Base-by-base conservation (phyloP, 768 basidiomycete genomes). In the Aureoboletus auriporus region DNA sequence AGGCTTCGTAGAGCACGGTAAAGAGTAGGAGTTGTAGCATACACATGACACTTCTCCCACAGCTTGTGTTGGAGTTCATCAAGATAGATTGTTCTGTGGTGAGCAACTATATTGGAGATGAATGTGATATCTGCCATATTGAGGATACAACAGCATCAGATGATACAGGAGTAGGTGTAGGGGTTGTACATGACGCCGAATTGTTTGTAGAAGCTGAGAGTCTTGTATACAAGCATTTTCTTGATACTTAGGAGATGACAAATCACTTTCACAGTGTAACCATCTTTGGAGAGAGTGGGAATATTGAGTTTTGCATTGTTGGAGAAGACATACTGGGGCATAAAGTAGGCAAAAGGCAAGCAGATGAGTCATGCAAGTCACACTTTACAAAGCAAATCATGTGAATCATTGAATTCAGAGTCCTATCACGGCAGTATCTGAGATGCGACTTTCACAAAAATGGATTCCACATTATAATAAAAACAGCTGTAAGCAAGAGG, bases 281-380 rank as follows among this genome's bases (percentile, higher is more conserved):
- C 40, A 6, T 49, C 29, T 34, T 46, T 13, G n/a, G 3, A 49
- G 16, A 53, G 40, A 31, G 27, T 3, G 2, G 27, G 40, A 7
- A 53, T 53, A 2, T 35, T 6, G n/a, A 23, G 10, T 46, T 52
- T 52, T 29, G 28, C 47, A 26, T 51, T 5, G 13, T 34, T 34
- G 14, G 41, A 33, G 13, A 49, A 28, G 31, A 12, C n/a, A 2
- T 39, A 23, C 13, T 0, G 6, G 13, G 42, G 35, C 36, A 49
- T 43, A n/a, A n/a, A n/a, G n/a, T n/a, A n/a, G n/a, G n/a, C n/a
- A n/a, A n/a, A n/a, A n/a, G n/a, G n/a, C n/a, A n/a, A n/a, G n/a
- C n/a, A n/a, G n/a, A n/a, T n/a, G n/a, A n/a, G n/a, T n/a, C n/a
- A n/a, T n/a, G n/a, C n/a, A n/a, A n/a, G n/a, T n/a, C n/a, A n/a